Evolutionary conservation across 495 filamentous ascomycete species (phyloP).

Genomic region (Neurospora sp.): DNA sequence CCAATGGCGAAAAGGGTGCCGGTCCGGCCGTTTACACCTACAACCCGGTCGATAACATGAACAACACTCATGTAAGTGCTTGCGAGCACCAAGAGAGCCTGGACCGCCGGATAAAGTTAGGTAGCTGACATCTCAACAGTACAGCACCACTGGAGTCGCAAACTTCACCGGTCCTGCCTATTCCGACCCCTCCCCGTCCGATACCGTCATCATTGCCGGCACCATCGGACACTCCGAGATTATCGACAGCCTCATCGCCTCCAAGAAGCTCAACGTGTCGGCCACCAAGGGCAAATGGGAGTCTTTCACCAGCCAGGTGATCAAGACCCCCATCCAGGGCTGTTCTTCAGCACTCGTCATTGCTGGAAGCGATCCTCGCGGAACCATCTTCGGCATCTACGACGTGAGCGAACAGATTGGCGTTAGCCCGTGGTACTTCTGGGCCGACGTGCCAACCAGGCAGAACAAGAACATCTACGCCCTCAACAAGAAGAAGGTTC

Average conservation of each 20-base stretch:
- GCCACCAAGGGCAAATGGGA: slow-evolving; percentile 58
- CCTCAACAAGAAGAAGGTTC: slow-evolving; percentile 39
- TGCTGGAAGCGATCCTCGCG: slow-evolving; percentile 57
- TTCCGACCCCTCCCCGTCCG: slow-evolving; percentile 31
- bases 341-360: slow-evolving; percentile 55
- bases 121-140: slow-evolving; percentile 18
- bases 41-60: slow-evolving; percentile 31
- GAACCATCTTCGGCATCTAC: slow-evolving; percentile 65
- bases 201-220: slow-evolving; percentile 57
- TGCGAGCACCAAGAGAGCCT: not conserved
- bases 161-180: slow-evolving; percentile 37
- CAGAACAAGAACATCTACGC: slow-evolving; percentile 47
- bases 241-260: slow-evolving; percentile 46
- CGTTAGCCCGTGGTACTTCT: slow-evolving; percentile 70
- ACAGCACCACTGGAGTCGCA: slow-evolving; percentile 28
- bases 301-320: slow-evolving; percentile 50
- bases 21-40: slow-evolving; percentile 31
- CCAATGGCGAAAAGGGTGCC: slow-evolving; percentile 33
- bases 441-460: slow-evolving; percentile 55
- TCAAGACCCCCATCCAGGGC: slow-evolving; percentile 49
- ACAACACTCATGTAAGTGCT: slow-evolving; percentile 36
- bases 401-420: slow-evolving; percentile 68
- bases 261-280: slow-evolving; percentile 44
- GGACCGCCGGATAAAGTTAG: not conserved
- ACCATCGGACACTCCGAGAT: slow-evolving; percentile 55